phyloP scores from a whole-genome alignment of 106 monocot species.

The Platanthera guangdongensis region DNA sequence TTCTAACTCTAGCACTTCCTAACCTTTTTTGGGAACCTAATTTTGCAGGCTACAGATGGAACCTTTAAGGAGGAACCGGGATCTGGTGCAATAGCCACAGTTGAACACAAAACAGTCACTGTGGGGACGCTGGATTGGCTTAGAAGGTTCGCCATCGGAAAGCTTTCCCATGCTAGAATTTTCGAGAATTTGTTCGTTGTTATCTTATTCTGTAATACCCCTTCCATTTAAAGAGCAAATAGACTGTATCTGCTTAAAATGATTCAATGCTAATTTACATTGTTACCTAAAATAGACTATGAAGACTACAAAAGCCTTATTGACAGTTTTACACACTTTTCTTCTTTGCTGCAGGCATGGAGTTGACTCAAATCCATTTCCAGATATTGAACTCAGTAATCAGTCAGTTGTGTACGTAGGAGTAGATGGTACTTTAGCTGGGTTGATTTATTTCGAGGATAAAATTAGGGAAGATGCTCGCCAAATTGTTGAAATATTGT shows the following conservation, averaged over 20 bases:
- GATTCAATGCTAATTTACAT: neutral
- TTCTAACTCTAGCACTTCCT: neutral
- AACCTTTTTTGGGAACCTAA: neutral
- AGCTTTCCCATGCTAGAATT: neutral
- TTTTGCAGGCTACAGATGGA: slow-evolving; percentile 55
- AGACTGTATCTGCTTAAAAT: neutral
- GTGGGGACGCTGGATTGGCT: slow-evolving; percentile 86
- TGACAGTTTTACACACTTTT: neutral
- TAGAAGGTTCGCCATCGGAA: slow-evolving; percentile 34
- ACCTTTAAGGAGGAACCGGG: slow-evolving; percentile 95
- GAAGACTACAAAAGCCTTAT: neutral
- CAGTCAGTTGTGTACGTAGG: slow-evolving; percentile 87
- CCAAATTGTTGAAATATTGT: slow-evolving; percentile 65
- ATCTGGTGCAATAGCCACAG: slow-evolving; percentile 68
- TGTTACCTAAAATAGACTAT: neutral
- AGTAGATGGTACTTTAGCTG: slow-evolving; percentile 69
- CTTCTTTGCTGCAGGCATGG: slow-evolving; percentile 61
- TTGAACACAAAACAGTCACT: slow-evolving; percentile 58
- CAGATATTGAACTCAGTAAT: slow-evolving; percentile 43
- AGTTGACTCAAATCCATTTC: slow-evolving; percentile 37
- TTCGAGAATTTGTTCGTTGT: neutral
- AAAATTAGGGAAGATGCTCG: slow-evolving; percentile 87
- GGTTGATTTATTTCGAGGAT: slow-evolving; percentile 83
- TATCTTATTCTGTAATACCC: neutral
- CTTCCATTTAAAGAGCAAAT: neutral